Conservation (phyloP, 345 rosid genomes). For the Citrus sinensis region DNA sequence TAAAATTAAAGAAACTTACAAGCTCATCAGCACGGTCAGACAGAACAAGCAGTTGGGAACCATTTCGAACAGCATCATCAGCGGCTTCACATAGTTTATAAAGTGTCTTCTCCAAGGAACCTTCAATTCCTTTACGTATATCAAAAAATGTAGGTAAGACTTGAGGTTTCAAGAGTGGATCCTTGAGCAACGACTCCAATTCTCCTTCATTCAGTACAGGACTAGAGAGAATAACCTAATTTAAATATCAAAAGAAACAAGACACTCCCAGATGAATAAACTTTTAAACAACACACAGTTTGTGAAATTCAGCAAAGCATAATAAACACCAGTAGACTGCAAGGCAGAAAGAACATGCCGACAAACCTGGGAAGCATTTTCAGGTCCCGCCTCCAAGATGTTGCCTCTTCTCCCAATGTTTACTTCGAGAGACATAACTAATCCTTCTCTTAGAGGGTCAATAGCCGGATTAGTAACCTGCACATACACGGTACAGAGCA, state of each 20-base stretch:
- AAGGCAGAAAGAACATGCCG: conserved; percentile 11
- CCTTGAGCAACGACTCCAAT: conserved; percentile 74
- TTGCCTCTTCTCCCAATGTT: conserved; percentile 93
- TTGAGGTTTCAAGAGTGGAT: conserved; percentile 60
- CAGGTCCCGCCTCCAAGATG: conserved; percentile 89
- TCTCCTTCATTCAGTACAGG: conserved; percentile 93
- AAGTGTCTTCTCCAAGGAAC: conserved; percentile 76
- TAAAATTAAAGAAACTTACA: conserved; percentile 37
- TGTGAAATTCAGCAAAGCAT: conserved; percentile 4
- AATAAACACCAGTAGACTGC: conserved; percentile 1
- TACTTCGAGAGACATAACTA: conserved; percentile 98
- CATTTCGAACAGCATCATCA: conserved; percentile 96
- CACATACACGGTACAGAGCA: conserved; percentile 12
- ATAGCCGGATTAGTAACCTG: conserved; percentile 99
- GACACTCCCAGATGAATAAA: conserved; percentile 3
- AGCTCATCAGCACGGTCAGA: conserved; percentile 77
- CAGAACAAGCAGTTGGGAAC: conserved; percentile 89
- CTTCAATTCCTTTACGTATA: conserved; percentile 87
- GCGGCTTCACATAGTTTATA: conserved; percentile 85
- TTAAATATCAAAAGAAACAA: conserved; percentile 15
- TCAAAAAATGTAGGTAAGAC: conserved; percentile 77
- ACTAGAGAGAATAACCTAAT: conserved; percentile 73
- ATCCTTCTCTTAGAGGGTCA: conserved; percentile 95
- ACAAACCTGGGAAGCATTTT: conserved; percentile 88
- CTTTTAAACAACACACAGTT: not conserved